phyloP scores from a whole-genome alignment of 805 yeast genomes.

The Ogataea salicorniae region DNA sequence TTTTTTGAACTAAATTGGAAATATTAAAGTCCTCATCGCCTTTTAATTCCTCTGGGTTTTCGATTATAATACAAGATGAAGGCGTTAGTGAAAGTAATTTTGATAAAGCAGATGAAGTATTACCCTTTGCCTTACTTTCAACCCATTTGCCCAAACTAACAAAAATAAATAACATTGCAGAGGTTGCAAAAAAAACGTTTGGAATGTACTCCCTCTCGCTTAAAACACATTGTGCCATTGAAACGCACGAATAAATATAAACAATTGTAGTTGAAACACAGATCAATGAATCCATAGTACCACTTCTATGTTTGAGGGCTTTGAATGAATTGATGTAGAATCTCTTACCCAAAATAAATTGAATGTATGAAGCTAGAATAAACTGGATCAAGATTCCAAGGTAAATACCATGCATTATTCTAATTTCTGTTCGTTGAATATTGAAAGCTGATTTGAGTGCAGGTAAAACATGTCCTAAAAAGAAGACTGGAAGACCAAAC shows the following conservation, averaged over 20 bases:
- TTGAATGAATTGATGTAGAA: slow-evolving; percentile 63
- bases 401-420: slow-evolving; percentile 50
- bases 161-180: slow-evolving; percentile 77
- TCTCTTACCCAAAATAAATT: slow-evolving; percentile 58
- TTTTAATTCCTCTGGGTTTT: slow-evolving; percentile 29
- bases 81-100: slow-evolving; percentile 79
- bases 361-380: slow-evolving; percentile 52
- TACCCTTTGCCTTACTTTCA: slow-evolving; percentile 90
- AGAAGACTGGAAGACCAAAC: slow-evolving; percentile 59
- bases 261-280: slow-evolving; percentile 78
- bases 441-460: slow-evolving; percentile 25
- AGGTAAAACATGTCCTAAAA: slow-evolving; percentile 46
- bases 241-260: slow-evolving; percentile 63
- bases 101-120: slow-evolving; percentile 84
- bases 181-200: slow-evolving; percentile 75
- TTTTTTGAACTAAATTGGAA: slow-evolving; percentile 30
- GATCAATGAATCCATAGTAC: slow-evolving; percentile 90
- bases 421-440: slow-evolving; percentile 6
- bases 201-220: slow-evolving; percentile 47
- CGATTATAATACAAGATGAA: slow-evolving; percentile 60
- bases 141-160: slow-evolving; percentile 87
- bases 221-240: slow-evolving; percentile 48
- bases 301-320: slow-evolving; percentile 64
- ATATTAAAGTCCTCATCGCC: background rate
- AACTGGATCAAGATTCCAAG: slow-evolving; percentile 60